A percentile compares a stretch with the other conserved stretches of the same genome.
Evolutionary conservation across 345 rosid species (phyloP).

Genomic region (Viola odorata): DNA sequence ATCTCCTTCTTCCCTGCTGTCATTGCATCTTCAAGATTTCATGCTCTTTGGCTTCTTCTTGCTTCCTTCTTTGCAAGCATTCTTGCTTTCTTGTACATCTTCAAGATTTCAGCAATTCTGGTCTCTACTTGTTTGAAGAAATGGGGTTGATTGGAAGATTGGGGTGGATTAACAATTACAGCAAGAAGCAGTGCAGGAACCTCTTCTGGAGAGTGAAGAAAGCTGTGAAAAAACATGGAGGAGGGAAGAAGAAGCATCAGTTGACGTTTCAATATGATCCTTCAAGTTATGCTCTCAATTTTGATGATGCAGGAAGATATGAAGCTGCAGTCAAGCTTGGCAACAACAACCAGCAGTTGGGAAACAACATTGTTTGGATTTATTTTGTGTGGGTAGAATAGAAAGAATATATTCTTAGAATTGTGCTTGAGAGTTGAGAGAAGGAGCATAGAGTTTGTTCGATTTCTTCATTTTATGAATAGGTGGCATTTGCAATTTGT

Average conservation of each 20-base stretch:
- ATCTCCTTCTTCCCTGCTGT: neutral
- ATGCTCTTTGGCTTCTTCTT: neutral
- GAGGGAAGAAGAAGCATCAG: slow-evolving; percentile 22
- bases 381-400: slow-evolving; percentile 39
- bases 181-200: slow-evolving; percentile 43
- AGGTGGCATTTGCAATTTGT: neutral
- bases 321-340: slow-evolving; percentile 13
- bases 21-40: neutral
- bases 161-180: slow-evolving; percentile 5
- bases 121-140: neutral
- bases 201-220: slow-evolving; percentile 48
- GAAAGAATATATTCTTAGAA: neutral
- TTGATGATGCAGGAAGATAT: slow-evolving; percentile 52
- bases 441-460: neutral
- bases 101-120: neutral
- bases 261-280: slow-evolving; percentile 87
- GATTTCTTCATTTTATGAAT: neutral
- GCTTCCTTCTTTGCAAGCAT: neutral
- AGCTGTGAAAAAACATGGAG: slow-evolving; percentile 35
- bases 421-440: neutral
- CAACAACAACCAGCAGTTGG: slow-evolving; percentile 5
- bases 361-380: slow-evolving; percentile 26
- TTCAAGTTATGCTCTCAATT: slow-evolving; percentile 62
- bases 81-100: neutral
- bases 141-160: slow-evolving; percentile 20